Evolutionary conservation across 306 rosid species (phyloP), one percentile per base, ranked within the genome.

Genomic region (Fragaria iinumae): DNA sequence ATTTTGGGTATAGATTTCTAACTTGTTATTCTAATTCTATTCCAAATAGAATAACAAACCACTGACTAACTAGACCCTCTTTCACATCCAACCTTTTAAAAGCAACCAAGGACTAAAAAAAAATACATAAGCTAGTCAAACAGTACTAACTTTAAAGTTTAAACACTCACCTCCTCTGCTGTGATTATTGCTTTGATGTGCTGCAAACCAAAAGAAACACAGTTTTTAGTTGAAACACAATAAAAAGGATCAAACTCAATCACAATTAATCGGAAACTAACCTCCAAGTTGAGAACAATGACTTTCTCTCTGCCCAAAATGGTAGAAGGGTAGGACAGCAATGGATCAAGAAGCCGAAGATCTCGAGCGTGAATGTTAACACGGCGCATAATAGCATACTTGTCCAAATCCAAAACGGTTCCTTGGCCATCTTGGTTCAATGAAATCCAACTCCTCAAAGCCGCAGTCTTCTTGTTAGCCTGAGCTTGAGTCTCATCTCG

Each of bases 221-320:
- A 52, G 20, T 8, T 44, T 69, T 34, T 48, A 70, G 25, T n/a
- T 17, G 7, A 79, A 17, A 73, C 32, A 4, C 6, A 67, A 11
- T 34, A 20, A 9, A 53, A 18, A 43, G 3, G 34, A 23, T 21
- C 13, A 20, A 1, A 7, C 27, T 25, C 1, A 41, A 17, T 34
- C 14, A 44, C 75, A 29, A 5, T 17, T 3, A 77, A 32, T 0
- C 20, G 59, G 67, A 69, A 66, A 77, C 41, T 67, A 76, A 81
- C 97, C 93, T 92, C 97, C 83, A 92, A 81, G 83, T 92, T 90
- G 55, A 92, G 96, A 85, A 92, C 91, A 85, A 92, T 92, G 53
- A 83, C 89, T 87, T 88, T 92, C 45, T 88, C 97, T 84, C 97
- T 84, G 14, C 95, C 96, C 36, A 92, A 81, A 71, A 92, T 92